Base-by-base conservation (phyloP, 75 land plant genomes). In the Pinus tabuliformis region DNA sequence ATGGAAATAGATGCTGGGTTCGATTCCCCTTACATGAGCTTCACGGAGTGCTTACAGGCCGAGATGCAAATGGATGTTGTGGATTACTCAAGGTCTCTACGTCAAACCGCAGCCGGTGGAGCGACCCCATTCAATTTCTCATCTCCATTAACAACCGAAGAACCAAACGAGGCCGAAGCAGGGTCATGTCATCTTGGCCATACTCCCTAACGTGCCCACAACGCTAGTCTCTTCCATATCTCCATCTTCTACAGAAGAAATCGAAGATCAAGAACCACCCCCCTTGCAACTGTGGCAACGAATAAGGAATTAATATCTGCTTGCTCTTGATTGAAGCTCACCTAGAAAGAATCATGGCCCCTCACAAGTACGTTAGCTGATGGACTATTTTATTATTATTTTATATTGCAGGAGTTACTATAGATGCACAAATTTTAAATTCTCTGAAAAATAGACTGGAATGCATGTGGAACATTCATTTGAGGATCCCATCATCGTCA, bases 401-500 rank as follows among this genome's bases (percentile, higher is more conserved):
- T 45, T 45, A 45, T 45, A 45, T 45, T 81, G 76, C 86, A 94
- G 97, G 74, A 94, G 97, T 83, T 94, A 94, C 81, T 94, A 94
- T 75, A 75, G 97, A 16, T 94, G 97, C 93, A 94, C 97, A 4
- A 89, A 86, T 45, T 83, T 76, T 57, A 94, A 92, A 72, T 94
- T 95, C 76, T 57, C 89, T 14, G 1, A 30, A 1, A 0, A 30
- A 95, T 95, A 77, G 85, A 93, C 81, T 92, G 92, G 78, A 57
- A 93, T 12, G 98, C 30, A 30, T 1, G 1, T 92, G 77, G 95
- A 95, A 84, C 82, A 95, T 15, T 92, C 91, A 2, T 89, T 70
- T 57, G 87, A 92, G 21, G 95, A 94, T 63, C 92, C 91, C 16
- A 72, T 86, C 11, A 65, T 86, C 2, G 97, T 94, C 61, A 88